Percentiles rank a stretch among this genome's conserved stretches.
Evolutionary conservation across 768 basidiomycete species (phyloP).

Genomic region (Paxillus rubicundulus): DNA sequence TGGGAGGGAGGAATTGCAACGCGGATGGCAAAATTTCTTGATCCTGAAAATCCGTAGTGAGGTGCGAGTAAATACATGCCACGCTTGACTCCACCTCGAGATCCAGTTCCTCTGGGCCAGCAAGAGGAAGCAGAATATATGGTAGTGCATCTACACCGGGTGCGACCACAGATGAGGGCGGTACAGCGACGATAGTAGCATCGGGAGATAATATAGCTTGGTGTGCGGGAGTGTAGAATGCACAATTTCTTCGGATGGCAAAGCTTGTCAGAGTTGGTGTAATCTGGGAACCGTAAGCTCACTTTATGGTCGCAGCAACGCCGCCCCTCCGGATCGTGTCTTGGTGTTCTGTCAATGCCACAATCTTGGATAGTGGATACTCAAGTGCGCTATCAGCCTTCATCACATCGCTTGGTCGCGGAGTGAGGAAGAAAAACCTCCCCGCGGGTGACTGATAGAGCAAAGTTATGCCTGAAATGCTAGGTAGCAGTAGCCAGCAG

Average conservation of each 20-base stretch:
- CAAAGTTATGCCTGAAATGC: neutral
- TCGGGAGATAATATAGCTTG: constrained; percentile 70
- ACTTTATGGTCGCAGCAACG: constrained; percentile 87
- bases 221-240: constrained; percentile 68
- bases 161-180: constrained; percentile 54
- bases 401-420: constrained; percentile 51
- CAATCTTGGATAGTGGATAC: constrained; percentile 79
- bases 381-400: constrained; percentile 50
- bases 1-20: constrained; percentile 83
- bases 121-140: constrained; percentile 83
- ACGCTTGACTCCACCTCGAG: constrained; percentile 58
- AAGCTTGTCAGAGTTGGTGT: constrained; percentile 7
- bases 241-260: constrained; percentile 60
- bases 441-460: constrained; percentile 64
- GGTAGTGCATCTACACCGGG: constrained; percentile 85
- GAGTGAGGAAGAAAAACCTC: constrained; percentile 75
- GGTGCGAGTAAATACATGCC: neutral
- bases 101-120: constrained; percentile 94
- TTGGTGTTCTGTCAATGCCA: constrained; percentile 86
- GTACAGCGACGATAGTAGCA: constrained; percentile 48
- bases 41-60: constrained; percentile 49
- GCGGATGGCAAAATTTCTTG: constrained; percentile 83
- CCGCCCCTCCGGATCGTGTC: constrained; percentile 87
- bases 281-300: constrained; percentile 16
- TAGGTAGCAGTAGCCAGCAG: neutral